Evolutionary conservation across 1,139 yeast genomes (phyloP).

Genomic region (Tardiomyces digboiensis): DNA sequence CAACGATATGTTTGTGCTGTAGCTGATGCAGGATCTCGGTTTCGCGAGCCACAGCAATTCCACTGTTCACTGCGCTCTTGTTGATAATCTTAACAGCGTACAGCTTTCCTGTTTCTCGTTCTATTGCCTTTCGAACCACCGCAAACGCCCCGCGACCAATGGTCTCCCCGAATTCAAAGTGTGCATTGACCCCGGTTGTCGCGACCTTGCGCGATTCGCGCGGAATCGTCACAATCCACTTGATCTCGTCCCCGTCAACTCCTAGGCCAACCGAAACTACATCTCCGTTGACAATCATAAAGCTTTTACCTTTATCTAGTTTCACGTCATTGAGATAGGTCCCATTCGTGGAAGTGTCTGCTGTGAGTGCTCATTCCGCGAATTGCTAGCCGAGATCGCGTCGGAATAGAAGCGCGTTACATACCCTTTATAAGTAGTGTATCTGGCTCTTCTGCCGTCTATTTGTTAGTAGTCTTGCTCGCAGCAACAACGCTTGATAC

Average conservation of each 20-base stretch:
- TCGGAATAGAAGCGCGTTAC: no score
- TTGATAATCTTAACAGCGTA: conserved; percentile 88
- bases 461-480: not conserved
- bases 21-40: conserved; percentile 66
- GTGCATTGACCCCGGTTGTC: conserved; percentile 41
- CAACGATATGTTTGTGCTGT: conserved; percentile 79
- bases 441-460: conserved; percentile 8
- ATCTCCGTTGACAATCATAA: conserved; percentile 83
- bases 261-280: conserved; percentile 90
- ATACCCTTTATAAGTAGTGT: conserved; percentile 20
- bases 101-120: conserved; percentile 71
- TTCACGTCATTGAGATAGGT: conserved; percentile 72
- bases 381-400: not conserved
- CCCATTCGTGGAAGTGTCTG: conserved; percentile 56
- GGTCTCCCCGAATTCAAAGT: conserved; percentile 71
- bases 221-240: conserved; percentile 50
- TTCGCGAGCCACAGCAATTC: conserved; percentile 80
- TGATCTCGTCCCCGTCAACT: conserved; percentile 62
- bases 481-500: not conserved
- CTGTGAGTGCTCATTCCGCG: conserved; percentile 8
- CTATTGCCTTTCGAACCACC: conserved; percentile 83
- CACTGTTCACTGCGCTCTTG: conserved; percentile 72
- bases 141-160: conserved; percentile 98
- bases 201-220: conserved; percentile 4
- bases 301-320: conserved; percentile 70